Base-by-base conservation (phyloP, 176 grass and related monocot species). In the Phragmites australis region DNA sequence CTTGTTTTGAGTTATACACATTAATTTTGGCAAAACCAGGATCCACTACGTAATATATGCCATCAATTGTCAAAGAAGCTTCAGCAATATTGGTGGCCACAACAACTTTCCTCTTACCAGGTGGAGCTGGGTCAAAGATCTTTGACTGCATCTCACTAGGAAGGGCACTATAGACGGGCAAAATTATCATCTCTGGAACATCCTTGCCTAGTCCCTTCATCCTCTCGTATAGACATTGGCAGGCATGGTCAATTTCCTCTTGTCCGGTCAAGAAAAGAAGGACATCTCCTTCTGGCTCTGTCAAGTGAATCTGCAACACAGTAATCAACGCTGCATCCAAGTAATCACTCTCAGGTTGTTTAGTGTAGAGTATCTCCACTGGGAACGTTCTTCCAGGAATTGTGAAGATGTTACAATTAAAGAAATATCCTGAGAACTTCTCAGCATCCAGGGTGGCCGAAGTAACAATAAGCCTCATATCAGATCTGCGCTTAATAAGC, bases 371-470 rank as follows among this genome's bases (percentile, higher is more conserved):
- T 90, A 97, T 97, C 80, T 97, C 94, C 77, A 97, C 94, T 8
- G 94, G 94, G 56, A 92, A 94, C 18, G 92, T 97, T 84, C 94
- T 90, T 72, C 94, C 94, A 30, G 94, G 94, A 88, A 97, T 97
- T 0, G 94, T 97, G 83, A 97, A 97, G 56, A 97, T 97, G 65
- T 94, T 97, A 68, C 94, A 97, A 68, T 94, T 92, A 53, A 94
- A 97, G 48, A 97, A 97, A 68, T 97, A 97, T 21, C 94, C 94
- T 29, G 94, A 97, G 72, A 97, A 97, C 78, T 97, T 97, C 81
- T 97, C 94, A 6, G 94, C 94, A 85, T 97, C 92, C n/a, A 97
- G 82, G 26, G 92, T 97, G 40, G 94, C 94, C 54, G 94, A 94
- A 63, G 94, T 97, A 74, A 97, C 94, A 82, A 97, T 97, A 82